Base-by-base conservation (phyloP, 2,329 filamentous ascomycete species). In the Fusarium foetens region DNA sequence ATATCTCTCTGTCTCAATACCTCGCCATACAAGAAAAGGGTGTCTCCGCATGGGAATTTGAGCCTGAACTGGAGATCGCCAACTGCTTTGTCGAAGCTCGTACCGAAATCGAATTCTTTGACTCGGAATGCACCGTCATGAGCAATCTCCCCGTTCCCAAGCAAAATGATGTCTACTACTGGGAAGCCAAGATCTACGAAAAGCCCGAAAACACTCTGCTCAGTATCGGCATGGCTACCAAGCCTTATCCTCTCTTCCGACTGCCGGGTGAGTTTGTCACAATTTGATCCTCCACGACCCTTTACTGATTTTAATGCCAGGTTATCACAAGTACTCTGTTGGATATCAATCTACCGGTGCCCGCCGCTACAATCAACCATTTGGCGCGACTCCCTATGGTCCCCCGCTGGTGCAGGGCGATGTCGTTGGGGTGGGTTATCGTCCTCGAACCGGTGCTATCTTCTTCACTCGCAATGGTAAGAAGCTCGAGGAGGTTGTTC, bases 401-500 rank as follows among this genome's bases (percentile, higher is more conserved):
- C 95, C 95, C 14, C 87, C 90, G 33, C 94, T 92, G 74, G 91
- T 96, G 6, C 95, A 98, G 84, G 96, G 96, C 74, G 96, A 99
- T 82, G 96, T 99, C 35, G 91, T 99, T 58, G 96, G 96, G 36
- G 93, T 98, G 25, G 96, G 96, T 58, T 99, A 99, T 83, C 90
- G 96, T 65, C 96, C 96, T 35, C 91, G 96, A 62, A 98, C 95
- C 0, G 96, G 96, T 35, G 95, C 94, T 17, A 91, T 99, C 63
- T 99, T 99, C 86, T 99, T 98, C 83, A 99, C 96, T 1, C 93
- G 96, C 74, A 99, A 99, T 81, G 96, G 96, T 77, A 98, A 98
- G 86, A 95, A 96, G 80, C 86, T 99, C 29, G 96, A 99, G 70
- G 96, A 99, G 77, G 93, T 98, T 16, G 93, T 91, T 27, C 95